Evolutionary conservation across 495 filamentous ascomycete species (phyloP), one percentile per base, ranked within the genome.

Genomic region (Xylaria sp.): DNA sequence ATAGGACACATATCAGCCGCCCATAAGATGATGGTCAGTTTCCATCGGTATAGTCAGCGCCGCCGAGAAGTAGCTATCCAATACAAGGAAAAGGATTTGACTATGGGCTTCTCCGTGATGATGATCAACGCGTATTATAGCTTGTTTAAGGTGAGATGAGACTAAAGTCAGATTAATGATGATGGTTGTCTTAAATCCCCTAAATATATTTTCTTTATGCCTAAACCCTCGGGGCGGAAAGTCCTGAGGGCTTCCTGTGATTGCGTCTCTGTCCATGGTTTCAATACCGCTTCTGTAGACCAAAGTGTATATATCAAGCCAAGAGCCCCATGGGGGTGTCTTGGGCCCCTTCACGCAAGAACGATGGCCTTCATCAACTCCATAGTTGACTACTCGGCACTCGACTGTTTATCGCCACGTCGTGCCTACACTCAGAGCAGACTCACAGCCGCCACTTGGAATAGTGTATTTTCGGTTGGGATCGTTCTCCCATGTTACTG

Each of bases 381-480:
- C 24, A 5, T 53, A 53, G 3, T 14, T 53, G 24, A 29, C 24
- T 11, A 29, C 7, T 29, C 48, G 48, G 2, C 21, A 26, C 48
- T 24, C 8, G 35, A 61, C 37, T n/a, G n/a, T 43, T n/a, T 63
- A 63, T 31, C 40, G 11, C 40, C 61, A 46, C 5, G 40, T 63
- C 5, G 21, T 17, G 17, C 8, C 24, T 31, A 62, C 37, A 29
- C 21, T 62, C n/a, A 62, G n/a, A 15, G 59, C 24, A 15, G 58
- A 61, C 19, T 61, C 35, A 19, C 58, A 61, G 14, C 6, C 17
- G 8, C 35, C 37, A 21, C 74, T 75, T 2, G 87, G 83, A 24
- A 90, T 85, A 0, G 85, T 86, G 69, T 83, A 88, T 11, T 75
- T 78, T 46, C 84, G 83, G 70, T 92, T 91, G 1, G 85, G 82